Evolutionary conservation across 1,284 basidiomycete species (phyloP), one percentile per base, ranked within the genome.

Genomic region (Mycosarcoma maydis): DNA sequence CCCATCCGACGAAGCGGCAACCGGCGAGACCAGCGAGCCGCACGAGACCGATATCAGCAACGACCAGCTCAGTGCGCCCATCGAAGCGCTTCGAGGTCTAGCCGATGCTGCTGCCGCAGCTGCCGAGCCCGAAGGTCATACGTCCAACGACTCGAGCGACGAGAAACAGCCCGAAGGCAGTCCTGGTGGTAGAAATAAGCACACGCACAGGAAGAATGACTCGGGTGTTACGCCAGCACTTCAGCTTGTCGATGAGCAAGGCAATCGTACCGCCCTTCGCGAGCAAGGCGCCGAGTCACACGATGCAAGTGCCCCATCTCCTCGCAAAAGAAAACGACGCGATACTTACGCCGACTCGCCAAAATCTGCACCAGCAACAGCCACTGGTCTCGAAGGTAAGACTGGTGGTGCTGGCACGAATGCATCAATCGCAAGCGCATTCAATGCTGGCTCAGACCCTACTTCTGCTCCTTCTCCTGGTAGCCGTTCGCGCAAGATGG

Each of bases 41-140:
- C 61, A 55, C 45, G 68, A 71, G 22, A 54, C 68, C 4, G 68
- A 71, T 40, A 57, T 71, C 33, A 66, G 62, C 57, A 71, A 71
- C 44, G 68, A 71, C 10, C 68, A 71, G 51, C 68, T 71, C 40
- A 66, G 90, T 62, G 92, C 93, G 0, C 93, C 93, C 1, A 95
- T 95, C 58, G 92, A 95, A 80, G 93, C 93, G 5, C 84, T 95
- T 29, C 91, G 95, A 79, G 92, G 92, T 3, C 85, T 95, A 39
- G 93, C 92, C 13, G 94, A 95, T 80, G 92, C 92, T 3, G 92
- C 92, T 5, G 93, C 92, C 22, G 92, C 94, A 82, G 91, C 92
- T 3, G 92, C 93, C 2, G 66, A 69, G n/a, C 48, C 51, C 5
- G 64, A 67, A 10, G 64, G 57, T 2, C 57, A 67, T 29, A 49